phyloP scores from a whole-genome alignment of 768 basidiomycete genomes.

The Boletus sensibilis region DNA sequence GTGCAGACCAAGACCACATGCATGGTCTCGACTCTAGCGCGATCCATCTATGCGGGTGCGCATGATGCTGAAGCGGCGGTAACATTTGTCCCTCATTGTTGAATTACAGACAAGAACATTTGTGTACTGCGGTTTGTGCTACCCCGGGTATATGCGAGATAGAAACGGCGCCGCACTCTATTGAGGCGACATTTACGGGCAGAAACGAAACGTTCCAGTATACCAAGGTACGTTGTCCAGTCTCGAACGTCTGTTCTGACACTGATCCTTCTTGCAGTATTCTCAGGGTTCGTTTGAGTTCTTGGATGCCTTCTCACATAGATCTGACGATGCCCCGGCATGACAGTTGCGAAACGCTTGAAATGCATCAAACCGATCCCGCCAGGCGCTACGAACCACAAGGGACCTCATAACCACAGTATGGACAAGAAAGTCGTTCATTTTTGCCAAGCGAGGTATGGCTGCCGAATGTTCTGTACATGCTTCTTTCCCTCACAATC shows the following conservation, averaged over 20 bases:
- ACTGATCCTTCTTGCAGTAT: conserved; percentile 37
- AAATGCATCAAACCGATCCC: conserved; percentile 49
- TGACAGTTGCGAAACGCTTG: conserved; percentile 48
- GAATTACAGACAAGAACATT: conserved; percentile 48
- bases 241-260: background rate
- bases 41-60: conserved; percentile 59
- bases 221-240: conserved; percentile 47
- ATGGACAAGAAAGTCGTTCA: conserved; percentile 46
- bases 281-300: conserved; percentile 43
- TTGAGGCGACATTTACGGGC: conserved; percentile 62
- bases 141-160: conserved; percentile 56
- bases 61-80: background rate
- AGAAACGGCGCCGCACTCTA: conserved; percentile 54
- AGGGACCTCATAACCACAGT: conserved; percentile 50
- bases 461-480: background rate
- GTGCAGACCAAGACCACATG: conserved; percentile 47
- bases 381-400: conserved; percentile 41
- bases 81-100: background rate
- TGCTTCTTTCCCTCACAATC: background rate
- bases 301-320: background rate
- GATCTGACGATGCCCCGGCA: background rate
- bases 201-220: conserved; percentile 61
- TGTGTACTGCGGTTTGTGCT: conserved; percentile 43
- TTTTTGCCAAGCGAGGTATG: conserved; percentile 51
- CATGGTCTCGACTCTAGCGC: conserved; percentile 44